Base-by-base conservation (phyloP, 257 asterid genomes). In the Gardenia jasminoides region DNA sequence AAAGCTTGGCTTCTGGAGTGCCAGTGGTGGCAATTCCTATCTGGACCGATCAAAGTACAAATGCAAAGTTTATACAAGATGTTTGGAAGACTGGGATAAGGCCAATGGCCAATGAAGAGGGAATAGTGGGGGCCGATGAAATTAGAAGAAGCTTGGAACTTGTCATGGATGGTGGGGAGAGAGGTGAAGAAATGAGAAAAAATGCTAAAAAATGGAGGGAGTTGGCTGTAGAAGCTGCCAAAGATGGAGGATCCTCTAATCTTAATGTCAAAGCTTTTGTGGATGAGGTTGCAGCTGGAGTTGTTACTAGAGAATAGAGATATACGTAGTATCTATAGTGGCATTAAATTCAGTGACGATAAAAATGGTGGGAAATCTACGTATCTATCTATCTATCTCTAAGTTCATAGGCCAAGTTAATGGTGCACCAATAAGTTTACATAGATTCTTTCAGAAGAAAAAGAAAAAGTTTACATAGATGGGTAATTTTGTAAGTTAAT, bases 31-130 rank as follows among this genome's bases (percentile, higher is more conserved):
- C 77, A 54, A 24, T 86, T 70, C 93, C 91, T 0, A 83, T 66
- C 6, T 89, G 93, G 93, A 70, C 69, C 0, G 93, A 89, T 65
- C 93, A 89, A 67, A 8, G 30, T 0, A 84, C 89, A 44, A 89
- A 88, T 10, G 91, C 91, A 2, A 88, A 88, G 58, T 78, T 89
- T 13, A 50, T 88, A 66, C 85, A 89, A 76, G 91, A 88, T 69
- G 75, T 46, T 9, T 85, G 91, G 91, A 78, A 46, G 80, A 84
- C 56, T 13, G 92, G 92, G 20, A 41, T 85, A 62, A 87, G 85
- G 26, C 84, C 80, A 8, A 67, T 0, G 22, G 41, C 31, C 0
- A 66, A 58, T 62, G 71, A 31, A 4, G 77, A 41, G 7, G 84
- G 79, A 24, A 54, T 52, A 15, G 73, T 72, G 28, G 65, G 72